Percentiles rank a stretch among this genome's conserved stretches.
These are phyloP conservation scores for Ceratocystis variospora DNA, from an alignment of 2,329 filamentous ascomycete species.

Conservation along the genomic window DNA sequence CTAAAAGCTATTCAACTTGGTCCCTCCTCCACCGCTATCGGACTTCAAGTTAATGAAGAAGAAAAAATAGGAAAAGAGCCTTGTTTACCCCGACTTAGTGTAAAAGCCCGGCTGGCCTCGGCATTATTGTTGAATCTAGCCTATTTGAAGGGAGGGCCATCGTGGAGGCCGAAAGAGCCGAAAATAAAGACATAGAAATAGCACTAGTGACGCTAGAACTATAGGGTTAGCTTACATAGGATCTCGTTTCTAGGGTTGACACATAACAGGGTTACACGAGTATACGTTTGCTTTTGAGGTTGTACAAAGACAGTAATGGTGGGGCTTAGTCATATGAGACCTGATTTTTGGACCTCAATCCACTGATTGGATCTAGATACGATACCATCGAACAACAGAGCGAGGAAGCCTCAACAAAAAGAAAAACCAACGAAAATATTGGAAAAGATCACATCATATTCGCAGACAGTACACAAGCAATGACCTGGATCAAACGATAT, in stretches of 20 bases:
- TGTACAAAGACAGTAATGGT: too few species aligned
- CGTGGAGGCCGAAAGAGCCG: background rate
- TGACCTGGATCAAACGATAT: slow-evolving; percentile 17
- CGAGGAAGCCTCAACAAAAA: background rate
- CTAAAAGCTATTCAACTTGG: background rate
- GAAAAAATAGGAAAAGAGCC: background rate
- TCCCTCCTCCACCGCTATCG: background rate
- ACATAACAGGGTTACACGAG: too few species aligned
- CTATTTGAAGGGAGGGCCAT: background rate
- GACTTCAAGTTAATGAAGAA: background rate
- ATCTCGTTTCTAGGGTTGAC: too few species aligned
- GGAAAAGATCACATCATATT: background rate
- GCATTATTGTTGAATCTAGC: background rate
- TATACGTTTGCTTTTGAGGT: too few species aligned
- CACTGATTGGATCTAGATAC: too few species aligned
- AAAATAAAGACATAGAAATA: background rate
- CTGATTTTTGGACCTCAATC: too few species aligned
- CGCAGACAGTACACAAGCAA: slow-evolving; percentile 7
- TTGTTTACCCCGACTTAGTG: background rate
- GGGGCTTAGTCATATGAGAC: too few species aligned
- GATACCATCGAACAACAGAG: background rate
- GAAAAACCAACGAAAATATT: background rate
- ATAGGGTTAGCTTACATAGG: background rate
- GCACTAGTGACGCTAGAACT: background rate
- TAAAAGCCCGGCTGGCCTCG: background rate